Percentiles rank a stretch among this genome's conserved stretches.
Evolutionary conservation across 1,139 yeast genomes (phyloP).

Genomic region (Petasospora fabianii): DNA sequence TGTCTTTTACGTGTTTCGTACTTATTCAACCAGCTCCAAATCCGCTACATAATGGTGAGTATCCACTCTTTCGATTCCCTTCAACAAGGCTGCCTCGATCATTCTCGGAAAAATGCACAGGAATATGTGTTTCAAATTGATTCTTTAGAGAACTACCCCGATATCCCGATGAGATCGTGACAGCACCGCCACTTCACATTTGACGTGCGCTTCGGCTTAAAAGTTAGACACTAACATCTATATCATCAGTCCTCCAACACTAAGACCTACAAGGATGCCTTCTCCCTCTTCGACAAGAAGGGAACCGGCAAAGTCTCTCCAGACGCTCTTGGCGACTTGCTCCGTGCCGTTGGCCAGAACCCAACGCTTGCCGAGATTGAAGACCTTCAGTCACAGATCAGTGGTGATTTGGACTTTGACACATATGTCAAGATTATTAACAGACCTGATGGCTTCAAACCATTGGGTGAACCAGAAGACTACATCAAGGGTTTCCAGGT

Average conservation of each 20-base stretch:
- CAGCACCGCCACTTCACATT: conserved; percentile 7
- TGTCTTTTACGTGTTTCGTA: no score
- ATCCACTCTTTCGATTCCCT: background rate
- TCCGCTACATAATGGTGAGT: no score
- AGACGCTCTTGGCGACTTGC: conserved; percentile 85
- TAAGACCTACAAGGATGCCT: conserved; percentile 92
- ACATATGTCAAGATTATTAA: conserved; percentile 74
- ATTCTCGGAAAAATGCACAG: no score
- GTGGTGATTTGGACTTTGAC: conserved; percentile 56
- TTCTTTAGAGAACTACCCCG: background rate
- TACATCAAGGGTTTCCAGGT: conserved; percentile 97
- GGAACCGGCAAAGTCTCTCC: conserved; percentile 93
- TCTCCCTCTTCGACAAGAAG: conserved; percentile 93
- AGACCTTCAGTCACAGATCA: conserved; percentile 55
- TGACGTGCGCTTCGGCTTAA: no score
- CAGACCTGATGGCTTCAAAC: conserved; percentile 88
- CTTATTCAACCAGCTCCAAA: no score
- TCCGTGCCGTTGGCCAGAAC: conserved; percentile 97
- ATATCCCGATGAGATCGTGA: background rate
- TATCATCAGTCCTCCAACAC: conserved; percentile 23
- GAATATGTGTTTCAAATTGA: background rate
- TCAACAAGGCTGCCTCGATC: no score
- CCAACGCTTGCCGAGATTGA: conserved; percentile 90
- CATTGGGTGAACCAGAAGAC: conserved; percentile 93
- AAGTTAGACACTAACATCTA: background rate